These are phyloP conservation scores for Talaromyces sp. DNA, from an alignment of 2,329 filamentous ascomycete species.

Conservation along the genomic window DNA sequence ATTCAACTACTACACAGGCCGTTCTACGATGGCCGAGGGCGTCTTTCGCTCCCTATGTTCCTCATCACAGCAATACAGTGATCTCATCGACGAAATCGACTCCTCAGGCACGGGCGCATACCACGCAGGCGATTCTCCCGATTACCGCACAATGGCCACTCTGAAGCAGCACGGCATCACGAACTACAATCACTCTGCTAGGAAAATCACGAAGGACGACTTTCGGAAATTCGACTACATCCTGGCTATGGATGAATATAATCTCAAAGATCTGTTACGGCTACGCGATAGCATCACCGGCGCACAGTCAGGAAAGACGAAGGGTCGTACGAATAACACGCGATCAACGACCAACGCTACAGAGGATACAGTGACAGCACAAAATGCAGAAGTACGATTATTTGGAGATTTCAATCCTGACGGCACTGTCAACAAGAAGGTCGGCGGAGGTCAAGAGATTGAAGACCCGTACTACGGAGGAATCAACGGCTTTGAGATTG, in stretches of 20 bases:
- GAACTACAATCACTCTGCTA: slow-evolving; percentile 72
- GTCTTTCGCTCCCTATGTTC: slow-evolving; percentile 65
- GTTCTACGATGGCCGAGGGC: slow-evolving; percentile 92
- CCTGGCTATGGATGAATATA: slow-evolving; percentile 87
- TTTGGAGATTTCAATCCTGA: slow-evolving; percentile 77
- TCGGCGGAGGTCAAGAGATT: slow-evolving; percentile 63
- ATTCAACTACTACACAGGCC: slow-evolving; percentile 40
- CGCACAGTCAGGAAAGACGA: neutral
- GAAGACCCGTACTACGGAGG: slow-evolving; percentile 93
- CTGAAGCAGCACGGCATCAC: slow-evolving; percentile 71
- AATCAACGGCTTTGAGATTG: slow-evolving; percentile 71
- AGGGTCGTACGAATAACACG: slow-evolving; percentile 21
- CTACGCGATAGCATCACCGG: slow-evolving; percentile 50
- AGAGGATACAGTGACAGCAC: slow-evolving; percentile 31
- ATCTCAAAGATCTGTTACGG: slow-evolving; percentile 67
- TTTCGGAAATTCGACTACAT: slow-evolving; percentile 88
- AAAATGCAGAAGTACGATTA: slow-evolving; percentile 62
- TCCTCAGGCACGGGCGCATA: slow-evolving; percentile 90
- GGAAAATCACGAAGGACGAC: slow-evolving; percentile 69
- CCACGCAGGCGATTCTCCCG: slow-evolving; percentile 72
- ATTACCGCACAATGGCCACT: slow-evolving; percentile 78
- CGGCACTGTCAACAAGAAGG: slow-evolving; percentile 38
- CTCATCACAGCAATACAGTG: slow-evolving; percentile 58
- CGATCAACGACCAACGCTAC: neutral
- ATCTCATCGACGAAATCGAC: slow-evolving; percentile 67